Base-by-base conservation (phyloP, 1,284 basidiomycete genomes). In the Omphalotus olearius region DNA sequence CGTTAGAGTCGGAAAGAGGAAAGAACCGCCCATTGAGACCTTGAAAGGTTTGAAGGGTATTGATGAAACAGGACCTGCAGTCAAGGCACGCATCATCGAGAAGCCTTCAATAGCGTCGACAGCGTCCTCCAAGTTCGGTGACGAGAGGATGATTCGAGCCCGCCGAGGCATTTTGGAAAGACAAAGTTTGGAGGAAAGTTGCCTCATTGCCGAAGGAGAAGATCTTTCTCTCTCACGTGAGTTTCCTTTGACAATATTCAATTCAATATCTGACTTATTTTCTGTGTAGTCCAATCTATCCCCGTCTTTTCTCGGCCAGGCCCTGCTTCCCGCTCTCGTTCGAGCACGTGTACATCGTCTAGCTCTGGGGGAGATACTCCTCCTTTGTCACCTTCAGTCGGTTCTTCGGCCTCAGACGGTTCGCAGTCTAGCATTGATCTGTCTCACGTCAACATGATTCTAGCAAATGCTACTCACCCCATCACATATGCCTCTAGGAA, bases 341-440 rank as follows among this genome's bases (percentile, higher is more conserved):
- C 83, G 0, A 85, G 81, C 54, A 88, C 85, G 0, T 78, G 73
- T 58, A 83, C 83, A 0, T 72, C 70, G 0, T 71, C 70, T 9
- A 80, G 76, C 62, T 85, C 85, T 18, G 85, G 82, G 25, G 72
- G 66, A 9, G 84, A 86, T 14, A 90, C 88, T 0, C 88, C 87
- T 4, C 82, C 87, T 0, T 70, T 89, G 4, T 83, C 82, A 0
- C 63, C 71, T 5, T 84, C 78, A 0, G 85, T 86, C 53, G 78
- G 78, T 6, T 84, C 85, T 2, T 87, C 85, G 0, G 66, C 80
- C 42, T 86, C 83, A 0, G 83, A 81, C 10, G 83, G 82, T 20
- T 89, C 86, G 0, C 78, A 85, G 61, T 87, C 82, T 0, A 88
- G 86, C 65, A 83, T 90, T 53, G 88, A 91, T 62, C 60, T 90